Evolutionary conservation across 257 asterid genomes (phyloP).

Genomic region (Misopates orontium): DNA sequence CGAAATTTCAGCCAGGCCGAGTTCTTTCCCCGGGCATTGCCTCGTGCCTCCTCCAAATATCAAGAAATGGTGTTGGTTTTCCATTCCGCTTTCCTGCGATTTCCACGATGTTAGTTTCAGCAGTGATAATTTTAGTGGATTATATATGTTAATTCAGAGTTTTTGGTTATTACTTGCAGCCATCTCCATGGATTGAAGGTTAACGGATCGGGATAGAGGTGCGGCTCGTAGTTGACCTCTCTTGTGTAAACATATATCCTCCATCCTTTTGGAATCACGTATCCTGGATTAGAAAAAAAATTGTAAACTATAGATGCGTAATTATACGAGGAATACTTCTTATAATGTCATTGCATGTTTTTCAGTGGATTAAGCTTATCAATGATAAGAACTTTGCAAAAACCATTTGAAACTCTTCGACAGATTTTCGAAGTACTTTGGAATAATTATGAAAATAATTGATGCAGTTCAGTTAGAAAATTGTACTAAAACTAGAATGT

Average conservation of each 20-base stretch:
- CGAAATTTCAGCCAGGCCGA: slow-evolving; percentile 93
- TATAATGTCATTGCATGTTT: slow-evolving; percentile 4
- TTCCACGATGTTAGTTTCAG: background rate
- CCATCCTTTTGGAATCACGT: slow-evolving; percentile 87
- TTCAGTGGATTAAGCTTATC: slow-evolving; percentile 21
- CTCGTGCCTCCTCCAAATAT: slow-evolving; percentile 96
- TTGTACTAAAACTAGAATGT: slow-evolving; percentile 17
- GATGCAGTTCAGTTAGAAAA: too few species aligned
- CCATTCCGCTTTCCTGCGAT: slow-evolving; percentile 69
- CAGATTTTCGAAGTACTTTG: too few species aligned
- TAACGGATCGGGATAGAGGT: slow-evolving; percentile 78
- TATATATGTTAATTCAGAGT: background rate
- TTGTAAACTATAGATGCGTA: slow-evolving; percentile 11
- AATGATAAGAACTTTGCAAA: too few species aligned
- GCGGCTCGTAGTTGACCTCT: slow-evolving; percentile 84
- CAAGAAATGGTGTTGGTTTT: slow-evolving; percentile 71
- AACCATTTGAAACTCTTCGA: too few species aligned
- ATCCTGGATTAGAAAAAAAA: slow-evolving; percentile 50
- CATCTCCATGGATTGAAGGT: slow-evolving; percentile 98
- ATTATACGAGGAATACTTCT: background rate
- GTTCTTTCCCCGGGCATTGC: slow-evolving; percentile 97
- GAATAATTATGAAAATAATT: too few species aligned
- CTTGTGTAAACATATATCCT: slow-evolving; percentile 80
- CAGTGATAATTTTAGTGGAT: too few species aligned
- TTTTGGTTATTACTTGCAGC: slow-evolving; percentile 52